These are phyloP conservation scores for Gastrolobium bilobum DNA, from an alignment of 306 rosid species.

Conservation along the genomic window DNA sequence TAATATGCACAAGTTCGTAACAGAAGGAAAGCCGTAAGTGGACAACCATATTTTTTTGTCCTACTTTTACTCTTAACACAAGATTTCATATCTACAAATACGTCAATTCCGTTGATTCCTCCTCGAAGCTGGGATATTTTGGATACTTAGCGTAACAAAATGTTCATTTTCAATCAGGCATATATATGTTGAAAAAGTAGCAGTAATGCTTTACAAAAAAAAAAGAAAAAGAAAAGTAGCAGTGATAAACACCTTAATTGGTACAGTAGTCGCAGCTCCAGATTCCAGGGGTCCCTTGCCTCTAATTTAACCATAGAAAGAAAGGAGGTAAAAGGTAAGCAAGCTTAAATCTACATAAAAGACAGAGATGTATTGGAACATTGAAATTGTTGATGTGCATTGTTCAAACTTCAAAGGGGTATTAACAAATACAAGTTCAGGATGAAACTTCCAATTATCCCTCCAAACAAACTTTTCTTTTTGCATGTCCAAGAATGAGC, in stretches of 20 bases:
- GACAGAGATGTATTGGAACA: background rate
- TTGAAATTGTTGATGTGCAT: conserved; percentile 49
- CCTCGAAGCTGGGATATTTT: background rate
- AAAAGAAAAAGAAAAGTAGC: background rate
- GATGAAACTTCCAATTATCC: background rate
- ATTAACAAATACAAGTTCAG: conserved; percentile 17
- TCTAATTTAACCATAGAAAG: conserved; percentile 56
- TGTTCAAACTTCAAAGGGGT: conserved; percentile 17
- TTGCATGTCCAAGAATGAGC: conserved; percentile 13
- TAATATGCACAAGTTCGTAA: background rate
- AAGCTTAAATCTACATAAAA: conserved; percentile 1
- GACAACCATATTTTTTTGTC: conserved; percentile 50
- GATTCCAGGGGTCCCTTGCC: conserved; percentile 35
- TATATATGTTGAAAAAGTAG: background rate
- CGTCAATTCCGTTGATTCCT: conserved; percentile 27
- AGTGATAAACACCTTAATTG: conserved; percentile 31
- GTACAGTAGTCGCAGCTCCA: background rate
- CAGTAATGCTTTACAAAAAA: background rate
- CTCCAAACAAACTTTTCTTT: background rate
- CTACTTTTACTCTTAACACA: conserved; percentile 43
- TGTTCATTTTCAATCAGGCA: conserved; percentile 1
- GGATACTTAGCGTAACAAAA: conserved; percentile 28
- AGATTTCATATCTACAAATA: conserved; percentile 41
- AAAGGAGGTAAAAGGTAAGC: conserved; percentile 41
- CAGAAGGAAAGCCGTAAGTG: conserved; percentile 33